These are phyloP conservation scores for Lipomyces sp. DNA, from an alignment of 805 yeast genomes.

Conservation along the genomic window DNA sequence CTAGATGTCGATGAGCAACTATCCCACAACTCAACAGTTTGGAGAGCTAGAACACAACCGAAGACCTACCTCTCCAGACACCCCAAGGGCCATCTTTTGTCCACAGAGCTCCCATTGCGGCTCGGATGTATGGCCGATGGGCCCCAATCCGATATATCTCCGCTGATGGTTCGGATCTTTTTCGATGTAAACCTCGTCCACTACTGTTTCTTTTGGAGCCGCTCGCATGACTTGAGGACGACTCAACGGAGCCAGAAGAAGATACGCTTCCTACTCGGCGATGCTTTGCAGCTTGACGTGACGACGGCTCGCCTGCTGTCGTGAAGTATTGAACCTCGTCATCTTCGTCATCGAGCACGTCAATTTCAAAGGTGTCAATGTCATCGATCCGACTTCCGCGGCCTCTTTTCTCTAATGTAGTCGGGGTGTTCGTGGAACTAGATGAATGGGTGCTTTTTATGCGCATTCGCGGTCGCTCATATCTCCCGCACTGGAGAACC, in stretches of 20 bases:
- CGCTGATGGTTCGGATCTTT: conserved; percentile 20
- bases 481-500: conserved; percentile 76
- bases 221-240: conserved; percentile 1
- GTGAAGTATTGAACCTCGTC: conserved; percentile 38
- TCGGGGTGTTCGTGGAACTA: conserved; percentile 10
- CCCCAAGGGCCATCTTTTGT: conserved; percentile 65
- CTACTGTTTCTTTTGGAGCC: background rate
- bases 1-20: conserved; percentile 68
- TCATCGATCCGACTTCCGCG: conserved; percentile 30
- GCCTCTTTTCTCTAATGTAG: conserved; percentile 35
- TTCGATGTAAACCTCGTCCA: conserved; percentile 8
- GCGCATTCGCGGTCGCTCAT: conserved; percentile 19
- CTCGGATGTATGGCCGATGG: conserved; percentile 44
- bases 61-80: conserved; percentile 59
- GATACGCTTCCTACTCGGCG: conserved; percentile 15
- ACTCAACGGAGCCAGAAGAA: conserved; percentile 14
- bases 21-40: conserved; percentile 50
- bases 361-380: conserved; percentile 30
- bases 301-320: conserved; percentile 24
- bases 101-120: conserved; percentile 57
- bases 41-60: conserved; percentile 18
- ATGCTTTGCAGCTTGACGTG: conserved; percentile 15
- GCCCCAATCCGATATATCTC: conserved; percentile 32
- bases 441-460: conserved; percentile 1
- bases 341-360: conserved; percentile 23